A percentile compares a stretch with the other conserved stretches of the same genome.
phyloP scores from a whole-genome alignment of 345 rosid species.

The Turnera subulata region DNA sequence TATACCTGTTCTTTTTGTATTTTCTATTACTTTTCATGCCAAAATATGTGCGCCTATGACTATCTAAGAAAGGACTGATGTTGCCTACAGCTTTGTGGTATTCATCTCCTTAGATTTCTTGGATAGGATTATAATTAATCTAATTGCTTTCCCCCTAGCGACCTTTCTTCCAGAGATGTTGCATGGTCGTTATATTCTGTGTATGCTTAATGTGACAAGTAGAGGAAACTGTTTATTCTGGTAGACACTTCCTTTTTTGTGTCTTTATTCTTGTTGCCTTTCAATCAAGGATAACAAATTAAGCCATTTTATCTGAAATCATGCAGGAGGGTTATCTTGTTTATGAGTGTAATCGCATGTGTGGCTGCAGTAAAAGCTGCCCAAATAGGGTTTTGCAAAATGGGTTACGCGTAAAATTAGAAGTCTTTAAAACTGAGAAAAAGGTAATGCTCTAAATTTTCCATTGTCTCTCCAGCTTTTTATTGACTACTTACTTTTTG shows the following conservation, averaged over 20 bases:
- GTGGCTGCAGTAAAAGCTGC: conserved; percentile 72
- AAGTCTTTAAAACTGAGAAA: conserved; percentile 71
- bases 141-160: too few species aligned
- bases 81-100: too few species aligned
- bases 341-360: conserved; percentile 85
- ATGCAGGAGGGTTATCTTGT: conserved; percentile 97
- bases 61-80: too few species aligned
- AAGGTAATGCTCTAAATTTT: conserved; percentile 50
- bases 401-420: conserved; percentile 63
- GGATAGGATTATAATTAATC: too few species aligned
- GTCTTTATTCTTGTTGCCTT: not conserved
- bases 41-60: not conserved
- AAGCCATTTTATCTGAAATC: conserved; percentile 15
- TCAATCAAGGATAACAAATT: conserved; percentile 8
- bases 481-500: conserved; percentile 8
- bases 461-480: conserved; percentile 5
- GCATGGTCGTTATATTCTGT: too few species aligned
- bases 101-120: too few species aligned
- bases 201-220: not conserved
- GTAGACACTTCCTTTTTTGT: too few species aligned
- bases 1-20: not conserved
- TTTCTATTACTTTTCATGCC: not conserved
- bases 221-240: not conserved
- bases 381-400: conserved; percentile 90
- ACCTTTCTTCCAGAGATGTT: too few species aligned